phyloP scores from a whole-genome alignment of 2,329 filamentous ascomycete genomes.

The Verticillium albo-atrum region DNA sequence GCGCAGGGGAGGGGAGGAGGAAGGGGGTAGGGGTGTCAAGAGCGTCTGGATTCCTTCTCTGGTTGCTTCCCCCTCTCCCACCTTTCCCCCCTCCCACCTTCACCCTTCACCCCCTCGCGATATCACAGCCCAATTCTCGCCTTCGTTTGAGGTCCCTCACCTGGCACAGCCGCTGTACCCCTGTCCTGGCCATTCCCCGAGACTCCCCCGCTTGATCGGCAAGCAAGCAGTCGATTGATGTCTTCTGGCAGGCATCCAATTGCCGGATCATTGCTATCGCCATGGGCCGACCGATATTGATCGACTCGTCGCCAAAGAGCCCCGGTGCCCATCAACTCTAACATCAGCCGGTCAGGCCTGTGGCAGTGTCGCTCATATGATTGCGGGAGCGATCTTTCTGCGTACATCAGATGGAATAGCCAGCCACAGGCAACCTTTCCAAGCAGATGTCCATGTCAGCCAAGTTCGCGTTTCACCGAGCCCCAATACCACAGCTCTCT shows the following conservation, averaged over 20 bases:
- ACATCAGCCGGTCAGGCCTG: neutral
- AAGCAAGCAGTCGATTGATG: neutral
- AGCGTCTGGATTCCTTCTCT: neutral
- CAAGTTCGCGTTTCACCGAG: neutral
- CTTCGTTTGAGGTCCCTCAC: neutral
- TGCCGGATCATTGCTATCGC: neutral
- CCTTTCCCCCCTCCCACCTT: neutral
- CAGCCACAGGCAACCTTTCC: neutral
- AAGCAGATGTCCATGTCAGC: too few species aligned
- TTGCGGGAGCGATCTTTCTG: neutral
- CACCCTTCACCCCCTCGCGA: neutral
- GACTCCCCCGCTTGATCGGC: neutral
- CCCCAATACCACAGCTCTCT: neutral
- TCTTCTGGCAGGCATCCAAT: neutral
- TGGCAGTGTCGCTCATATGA: neutral
- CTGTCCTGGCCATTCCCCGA: neutral
- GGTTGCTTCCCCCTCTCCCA: neutral
- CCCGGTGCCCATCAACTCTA: neutral
- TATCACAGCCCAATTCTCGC: neutral
- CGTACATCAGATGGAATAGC: neutral
- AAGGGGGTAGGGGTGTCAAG: too few species aligned
- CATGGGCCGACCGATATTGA: neutral
- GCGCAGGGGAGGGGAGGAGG: neutral
- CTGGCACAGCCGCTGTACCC: neutral
- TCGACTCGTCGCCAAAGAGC: neutral